Evolutionary conservation across 192 early-diverging fungal species (phyloP).

Genomic region (Coemansia sp.): DNA sequence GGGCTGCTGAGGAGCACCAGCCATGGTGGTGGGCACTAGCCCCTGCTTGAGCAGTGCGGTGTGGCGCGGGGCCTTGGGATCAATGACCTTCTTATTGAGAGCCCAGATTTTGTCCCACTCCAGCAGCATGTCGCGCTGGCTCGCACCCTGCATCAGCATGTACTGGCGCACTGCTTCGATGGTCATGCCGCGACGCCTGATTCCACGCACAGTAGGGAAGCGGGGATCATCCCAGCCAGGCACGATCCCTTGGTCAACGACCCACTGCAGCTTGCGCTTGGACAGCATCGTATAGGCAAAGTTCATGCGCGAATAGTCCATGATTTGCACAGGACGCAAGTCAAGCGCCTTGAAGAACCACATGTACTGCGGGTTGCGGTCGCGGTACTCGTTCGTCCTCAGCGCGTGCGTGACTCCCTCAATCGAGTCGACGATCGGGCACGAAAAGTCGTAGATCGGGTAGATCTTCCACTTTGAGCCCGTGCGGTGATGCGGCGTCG

Average conservation of each 20-base stretch:
- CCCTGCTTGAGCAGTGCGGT: conserved; percentile 69
- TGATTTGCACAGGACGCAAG: conserved; percentile 86
- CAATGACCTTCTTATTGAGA: conserved; percentile 93
- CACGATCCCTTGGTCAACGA: conserved; percentile 84
- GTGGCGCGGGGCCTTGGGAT: conserved; percentile 91
- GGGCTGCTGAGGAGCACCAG: conserved; percentile 56
- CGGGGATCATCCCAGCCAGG: conserved; percentile 86
- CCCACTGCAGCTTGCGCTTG: conserved; percentile 97
- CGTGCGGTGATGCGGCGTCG: conserved; percentile 82
- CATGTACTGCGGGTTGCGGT: conserved; percentile 93
- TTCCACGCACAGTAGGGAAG: conserved; percentile 87
- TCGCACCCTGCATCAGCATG: conserved; percentile 97
- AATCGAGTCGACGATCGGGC: conserved; percentile 91
- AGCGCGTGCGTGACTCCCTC: conserved; percentile 99
- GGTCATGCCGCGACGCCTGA: conserved; percentile 95
- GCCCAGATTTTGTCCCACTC: conserved; percentile 99
- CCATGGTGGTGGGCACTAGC: conserved; percentile 63
- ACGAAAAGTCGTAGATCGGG: conserved; percentile 98
- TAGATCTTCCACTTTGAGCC: conserved; percentile 95
- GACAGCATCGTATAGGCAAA: conserved; percentile 98
- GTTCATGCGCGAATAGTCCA: conserved; percentile 93
- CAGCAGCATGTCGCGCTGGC: conserved; percentile 84
- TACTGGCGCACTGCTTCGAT: conserved; percentile 96
- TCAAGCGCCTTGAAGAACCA: conserved; percentile 90
- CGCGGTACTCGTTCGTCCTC: conserved; percentile 96